Evolutionary conservation across 495 filamentous ascomycete genomes (phyloP).

Genomic region (Choiromyces venosus): DNA sequence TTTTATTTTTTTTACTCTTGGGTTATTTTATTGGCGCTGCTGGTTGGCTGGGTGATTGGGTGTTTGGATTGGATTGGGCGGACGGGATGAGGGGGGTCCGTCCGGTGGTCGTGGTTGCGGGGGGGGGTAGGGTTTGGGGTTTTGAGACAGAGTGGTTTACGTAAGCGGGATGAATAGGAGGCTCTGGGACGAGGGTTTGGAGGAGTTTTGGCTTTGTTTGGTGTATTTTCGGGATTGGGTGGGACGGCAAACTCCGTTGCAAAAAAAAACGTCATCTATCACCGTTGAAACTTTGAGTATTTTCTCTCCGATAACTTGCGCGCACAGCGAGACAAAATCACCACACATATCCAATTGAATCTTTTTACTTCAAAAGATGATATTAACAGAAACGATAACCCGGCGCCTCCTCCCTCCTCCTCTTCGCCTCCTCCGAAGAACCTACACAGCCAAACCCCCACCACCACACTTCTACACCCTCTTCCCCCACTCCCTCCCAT

Average conservation of each 20-base stretch:
- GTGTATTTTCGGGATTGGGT: background rate
- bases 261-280: background rate
- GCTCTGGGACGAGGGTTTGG: background rate
- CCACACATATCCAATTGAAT: background rate
- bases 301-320: background rate
- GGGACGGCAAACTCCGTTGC: background rate
- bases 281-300: background rate
- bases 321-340: background rate
- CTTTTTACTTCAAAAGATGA: background rate
- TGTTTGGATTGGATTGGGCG: background rate
- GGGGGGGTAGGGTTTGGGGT: background rate
- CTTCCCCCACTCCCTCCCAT: conserved; percentile 76
- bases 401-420: background rate
- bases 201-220: background rate
- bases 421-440: background rate
- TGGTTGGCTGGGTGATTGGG: background rate
- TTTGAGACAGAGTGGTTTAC: too few relatives aligned
- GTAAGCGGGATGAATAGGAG: too few relatives aligned
- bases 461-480: conserved; percentile 61
- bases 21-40: background rate
- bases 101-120: background rate
- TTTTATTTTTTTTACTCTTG: too few relatives aligned
- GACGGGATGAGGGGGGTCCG: background rate
- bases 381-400: background rate
- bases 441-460: conserved; percentile 47